Evolutionary conservation across 768 basidiomycete species (phyloP).

Genomic region (Sporobolomyces pararoseus): DNA sequence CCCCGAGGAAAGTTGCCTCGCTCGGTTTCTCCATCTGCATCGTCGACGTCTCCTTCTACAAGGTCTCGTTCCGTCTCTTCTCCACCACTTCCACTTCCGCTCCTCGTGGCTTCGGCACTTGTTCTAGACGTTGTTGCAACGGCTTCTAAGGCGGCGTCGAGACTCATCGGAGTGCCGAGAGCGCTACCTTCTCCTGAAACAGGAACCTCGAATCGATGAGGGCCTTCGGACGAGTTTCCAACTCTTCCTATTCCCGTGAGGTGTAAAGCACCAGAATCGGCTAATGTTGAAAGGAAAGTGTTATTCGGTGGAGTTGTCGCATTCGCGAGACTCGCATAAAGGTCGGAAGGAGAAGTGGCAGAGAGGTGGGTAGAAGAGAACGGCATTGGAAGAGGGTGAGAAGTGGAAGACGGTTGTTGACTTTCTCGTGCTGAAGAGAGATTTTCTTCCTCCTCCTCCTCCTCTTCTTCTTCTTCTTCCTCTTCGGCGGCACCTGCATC

Average conservation of each 20-base stretch:
- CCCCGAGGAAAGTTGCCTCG: not conserved
- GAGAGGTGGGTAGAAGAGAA: constrained; percentile 1
- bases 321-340: constrained; percentile 10
- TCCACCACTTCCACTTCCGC: constrained; percentile 5
- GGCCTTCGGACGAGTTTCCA: too few species aligned
- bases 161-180: constrained; percentile 8
- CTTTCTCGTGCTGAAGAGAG: not conserved
- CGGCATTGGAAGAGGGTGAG: not conserved
- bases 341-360: not conserved
- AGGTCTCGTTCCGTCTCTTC: constrained; percentile 3
- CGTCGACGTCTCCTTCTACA: not conserved
- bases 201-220: not conserved
- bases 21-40: not conserved
- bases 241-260: not conserved
- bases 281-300: constrained; percentile 50
- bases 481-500: too few species aligned
- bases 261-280: constrained; percentile 38
- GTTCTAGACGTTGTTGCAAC: not conserved
- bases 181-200: not conserved
- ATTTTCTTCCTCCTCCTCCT: not conserved
- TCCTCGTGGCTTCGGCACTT: constrained; percentile 9
- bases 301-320: constrained; percentile 50
- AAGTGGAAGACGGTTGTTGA: not conserved
- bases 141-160: constrained; percentile 3
- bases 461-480: constrained; percentile 2